phyloP scores from a whole-genome alignment of 2,329 filamentous ascomycete genomes.

The Penicillium sp. region DNA sequence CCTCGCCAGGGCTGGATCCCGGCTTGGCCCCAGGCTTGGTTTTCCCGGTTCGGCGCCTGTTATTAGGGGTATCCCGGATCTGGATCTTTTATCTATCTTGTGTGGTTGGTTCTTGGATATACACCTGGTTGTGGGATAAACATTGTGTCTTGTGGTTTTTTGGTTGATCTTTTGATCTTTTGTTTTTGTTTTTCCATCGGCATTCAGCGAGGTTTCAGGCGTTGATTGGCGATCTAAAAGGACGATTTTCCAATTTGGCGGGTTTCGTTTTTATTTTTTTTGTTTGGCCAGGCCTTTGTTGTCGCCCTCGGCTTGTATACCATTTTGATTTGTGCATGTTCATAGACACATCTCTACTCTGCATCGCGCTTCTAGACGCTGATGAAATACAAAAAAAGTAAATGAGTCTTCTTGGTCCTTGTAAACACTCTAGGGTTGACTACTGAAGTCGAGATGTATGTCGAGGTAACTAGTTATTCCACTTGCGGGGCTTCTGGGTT shows the following conservation, averaged over 20 bases:
- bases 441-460: too few relatives aligned
- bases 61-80: constrained; percentile 26
- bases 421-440: too few relatives aligned
- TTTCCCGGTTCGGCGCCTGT: constrained; percentile 36
- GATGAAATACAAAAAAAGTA: constrained; percentile 34
- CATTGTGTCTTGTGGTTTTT: constrained; percentile 19
- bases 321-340: constrained; percentile 27
- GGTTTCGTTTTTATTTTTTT: constrained; percentile 9
- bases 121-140: constrained; percentile 30
- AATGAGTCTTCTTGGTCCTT: constrained; percentile 19
- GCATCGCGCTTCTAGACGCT: constrained; percentile 28
- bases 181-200: constrained; percentile 21
- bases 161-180: constrained; percentile 18
- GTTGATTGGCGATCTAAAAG: constrained; percentile 32
- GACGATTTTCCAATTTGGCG: constrained; percentile 1
- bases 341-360: constrained; percentile 40
- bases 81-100: constrained; percentile 2
- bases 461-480: too few relatives aligned
- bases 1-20: constrained; percentile 44
- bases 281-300: neutral
- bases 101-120: constrained; percentile 8
- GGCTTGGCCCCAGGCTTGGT: constrained; percentile 24
- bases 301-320: constrained; percentile 26
- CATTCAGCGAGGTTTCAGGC: constrained; percentile 32
- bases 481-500: too few relatives aligned